Evolutionary conservation across 495 filamentous ascomycete species (phyloP).

Genomic region (Hyaloscypha bicolor): DNA sequence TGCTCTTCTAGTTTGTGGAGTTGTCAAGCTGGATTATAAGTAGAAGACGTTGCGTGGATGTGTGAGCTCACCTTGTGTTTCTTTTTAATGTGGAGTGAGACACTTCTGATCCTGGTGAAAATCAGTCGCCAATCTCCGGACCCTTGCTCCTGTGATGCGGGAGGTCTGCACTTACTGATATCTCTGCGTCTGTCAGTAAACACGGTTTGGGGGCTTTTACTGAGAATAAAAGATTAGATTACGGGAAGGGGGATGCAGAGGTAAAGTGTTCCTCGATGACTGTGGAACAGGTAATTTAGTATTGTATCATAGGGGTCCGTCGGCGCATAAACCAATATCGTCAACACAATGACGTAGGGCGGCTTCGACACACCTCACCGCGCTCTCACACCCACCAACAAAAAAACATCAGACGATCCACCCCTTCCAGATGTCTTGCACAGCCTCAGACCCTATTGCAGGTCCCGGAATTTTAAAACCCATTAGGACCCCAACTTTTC

Average conservation of each 20-base stretch:
- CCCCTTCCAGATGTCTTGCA: neutral
- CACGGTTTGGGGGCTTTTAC: neutral
- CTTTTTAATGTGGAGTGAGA: slow-evolving; percentile 3
- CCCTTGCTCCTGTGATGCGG: neutral
- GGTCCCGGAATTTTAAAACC: neutral
- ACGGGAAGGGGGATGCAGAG: neutral
- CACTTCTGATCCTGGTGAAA: neutral
- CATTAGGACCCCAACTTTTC: neutral
- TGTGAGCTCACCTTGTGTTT: neutral
- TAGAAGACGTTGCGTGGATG: neutral
- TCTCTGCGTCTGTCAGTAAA: neutral
- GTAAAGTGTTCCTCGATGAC: neutral
- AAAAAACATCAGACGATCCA: neutral
- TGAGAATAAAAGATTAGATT: neutral
- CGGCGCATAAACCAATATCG: neutral
- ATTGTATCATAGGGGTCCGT: neutral
- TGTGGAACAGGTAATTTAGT: neutral
- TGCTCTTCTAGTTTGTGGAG: neutral
- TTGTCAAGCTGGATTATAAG: neutral
- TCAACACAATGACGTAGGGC: slow-evolving; percentile 9
- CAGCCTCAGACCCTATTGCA: neutral
- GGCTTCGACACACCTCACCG: neutral
- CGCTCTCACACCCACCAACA: neutral
- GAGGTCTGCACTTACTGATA: neutral
- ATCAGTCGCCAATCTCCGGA: slow-evolving; percentile 5